Base-by-base conservation (phyloP, 176 grass and related monocot species). In the Zoysia pacifica region DNA sequence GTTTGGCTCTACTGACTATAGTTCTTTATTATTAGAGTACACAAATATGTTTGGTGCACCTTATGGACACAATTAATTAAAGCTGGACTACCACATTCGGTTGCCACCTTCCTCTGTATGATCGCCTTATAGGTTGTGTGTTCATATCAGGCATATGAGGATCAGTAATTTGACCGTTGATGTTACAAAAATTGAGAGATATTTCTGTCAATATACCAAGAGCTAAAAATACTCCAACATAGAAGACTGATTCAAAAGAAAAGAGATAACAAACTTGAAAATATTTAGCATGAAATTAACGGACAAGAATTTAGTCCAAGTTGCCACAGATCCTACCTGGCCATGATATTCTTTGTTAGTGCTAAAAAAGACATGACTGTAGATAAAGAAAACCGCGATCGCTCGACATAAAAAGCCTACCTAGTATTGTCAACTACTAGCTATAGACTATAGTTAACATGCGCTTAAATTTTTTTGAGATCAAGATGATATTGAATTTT, bases 311-410 rank as follows among this genome's bases (percentile, higher is more conserved):
- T 72, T 51, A 12, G 5, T 52, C 28, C 11, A 49, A 71, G 12
- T 50, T 52, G 48, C 28, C 20, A 8, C 15, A 52, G 7, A 51
- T 72, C 15, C 53, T 77, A 72, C 20, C 65, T 71, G 18, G 48
- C 16, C 35, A 60, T 13, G 13, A 51, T 38, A 64, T 51, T 63
- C 69, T 78, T 65, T 65, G 47, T 67, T 66, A 19, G 35, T 58
- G 40, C 28, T 28, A 28, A 28, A 28, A 28, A 28, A 28, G 28
- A 28, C 28, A 28, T 28, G 28, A 28, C 28, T 28, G 28, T 28
- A 28, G 28, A 28, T 28, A 28, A 28, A 28, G 0, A 28, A 28
- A 28, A 72, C 36, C 67, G 59, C 13, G 49, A 63, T 18, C 46
- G 10, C 53, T 55, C 14, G 53, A 45, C 44, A 19, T 86, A 67